phyloP scores from a whole-genome alignment of 2,329 filamentous ascomycete species.

The Blumeriella jaapii region DNA sequence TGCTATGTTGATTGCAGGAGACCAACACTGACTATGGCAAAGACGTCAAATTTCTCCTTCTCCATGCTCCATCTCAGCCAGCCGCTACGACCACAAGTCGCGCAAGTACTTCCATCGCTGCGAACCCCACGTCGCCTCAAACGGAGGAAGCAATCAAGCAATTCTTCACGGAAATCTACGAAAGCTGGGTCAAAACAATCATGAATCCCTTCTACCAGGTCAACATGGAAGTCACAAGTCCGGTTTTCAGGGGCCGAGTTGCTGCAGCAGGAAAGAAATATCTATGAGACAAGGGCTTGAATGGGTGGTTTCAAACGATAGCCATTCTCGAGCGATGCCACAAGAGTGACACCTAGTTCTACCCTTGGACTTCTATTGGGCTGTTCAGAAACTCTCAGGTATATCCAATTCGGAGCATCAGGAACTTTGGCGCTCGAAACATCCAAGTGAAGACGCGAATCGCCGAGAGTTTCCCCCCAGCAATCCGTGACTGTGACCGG shows the following conservation, averaged over 20 bases:
- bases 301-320: too few species aligned
- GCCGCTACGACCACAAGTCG: conserved; percentile 35
- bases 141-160: conserved; percentile 92
- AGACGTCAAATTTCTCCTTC: conserved; percentile 82
- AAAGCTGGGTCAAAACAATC: conserved; percentile 90
- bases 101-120: conserved; percentile 59
- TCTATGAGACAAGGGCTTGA: conserved; percentile 42
- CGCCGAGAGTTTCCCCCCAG: too few species aligned
- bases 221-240: conserved; percentile 76
- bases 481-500: too few species aligned
- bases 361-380: too few species aligned
- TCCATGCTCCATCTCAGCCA: conserved; percentile 63
- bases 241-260: conserved; percentile 73
- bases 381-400: too few species aligned
- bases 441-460: too few species aligned
- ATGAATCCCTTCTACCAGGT: conserved; percentile 94
- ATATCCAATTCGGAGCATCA: too few species aligned
- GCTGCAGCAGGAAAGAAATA: conserved; percentile 88
- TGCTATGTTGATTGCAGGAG: too few species aligned
- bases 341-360: too few species aligned
- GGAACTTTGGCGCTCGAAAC: too few species aligned
- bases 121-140: conserved; percentile 77
- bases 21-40: conserved; percentile 5
- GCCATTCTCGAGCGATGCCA: too few species aligned
- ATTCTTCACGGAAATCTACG: conserved; percentile 93